Conservation (phyloP, 208 protist genomes). For the Borovskyia barvae region DNA sequence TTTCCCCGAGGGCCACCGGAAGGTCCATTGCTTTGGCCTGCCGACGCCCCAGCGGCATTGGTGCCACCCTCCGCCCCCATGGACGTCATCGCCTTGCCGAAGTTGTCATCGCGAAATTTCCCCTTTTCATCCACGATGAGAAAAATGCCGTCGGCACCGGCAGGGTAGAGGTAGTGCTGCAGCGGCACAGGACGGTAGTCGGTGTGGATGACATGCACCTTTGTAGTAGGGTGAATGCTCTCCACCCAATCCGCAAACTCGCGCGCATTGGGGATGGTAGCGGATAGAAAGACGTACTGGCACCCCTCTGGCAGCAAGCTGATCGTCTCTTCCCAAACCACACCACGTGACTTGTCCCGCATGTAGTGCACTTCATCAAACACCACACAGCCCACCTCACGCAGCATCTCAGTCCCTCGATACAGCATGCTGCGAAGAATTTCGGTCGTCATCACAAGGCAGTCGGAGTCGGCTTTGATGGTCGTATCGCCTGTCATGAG, state of each 20-base stretch:
- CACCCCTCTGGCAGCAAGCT: conserved; percentile 98
- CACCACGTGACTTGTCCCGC: conserved; percentile 98
- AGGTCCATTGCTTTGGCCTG: conserved; percentile 19
- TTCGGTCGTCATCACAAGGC: conserved; percentile 99
- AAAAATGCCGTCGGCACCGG: conserved; percentile 96
- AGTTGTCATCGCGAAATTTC: conserved; percentile 96
- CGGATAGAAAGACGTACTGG: conserved; percentile 99
- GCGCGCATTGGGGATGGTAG: conserved; percentile 99
- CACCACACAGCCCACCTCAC: conserved; percentile 99
- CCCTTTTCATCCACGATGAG: conserved; percentile 96
- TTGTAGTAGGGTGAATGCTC: conserved; percentile 94
- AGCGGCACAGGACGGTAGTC: conserved; percentile 99
- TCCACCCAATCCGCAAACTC: conserved; percentile 99
- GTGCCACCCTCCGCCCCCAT: conserved; percentile 49
- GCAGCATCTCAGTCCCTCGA: conserved; percentile 97
- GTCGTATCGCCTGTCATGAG: conserved; percentile 99
- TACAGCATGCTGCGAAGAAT: conserved; percentile 99
- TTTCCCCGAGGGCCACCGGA: conserved; percentile 16
- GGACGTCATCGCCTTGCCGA: conserved; percentile 93
- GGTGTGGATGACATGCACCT: conserved; percentile 99
- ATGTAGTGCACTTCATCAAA: conserved; percentile 99
- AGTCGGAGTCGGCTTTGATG: conserved; percentile 96
- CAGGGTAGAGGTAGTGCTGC: conserved; percentile 98
- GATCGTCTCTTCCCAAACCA: conserved; percentile 99
- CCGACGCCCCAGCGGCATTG: conserved; percentile 16